These are phyloP conservation scores for Hymenoscyphus scutula DNA, from an alignment of 2,329 filamentous ascomycete genomes.

Conservation along the genomic window DNA sequence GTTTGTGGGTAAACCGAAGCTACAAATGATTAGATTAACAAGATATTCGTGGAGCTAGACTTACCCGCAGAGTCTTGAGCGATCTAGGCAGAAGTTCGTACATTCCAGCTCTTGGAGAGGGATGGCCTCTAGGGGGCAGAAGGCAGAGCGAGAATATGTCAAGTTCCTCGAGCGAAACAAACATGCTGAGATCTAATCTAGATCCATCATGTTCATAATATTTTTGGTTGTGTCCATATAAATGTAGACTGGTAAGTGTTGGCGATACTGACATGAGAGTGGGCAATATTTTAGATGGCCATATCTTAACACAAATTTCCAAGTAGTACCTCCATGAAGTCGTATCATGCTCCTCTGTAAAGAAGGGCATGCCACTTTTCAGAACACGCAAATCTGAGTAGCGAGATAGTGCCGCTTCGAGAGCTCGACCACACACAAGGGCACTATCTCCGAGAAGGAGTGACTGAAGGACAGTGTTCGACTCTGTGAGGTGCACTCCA, in stretches of 20 bases:
- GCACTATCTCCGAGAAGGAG: neutral
- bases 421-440: neutral
- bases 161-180: neutral
- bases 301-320: neutral
- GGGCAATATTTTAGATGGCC: neutral
- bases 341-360: too few species aligned
- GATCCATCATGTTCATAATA: neutral
- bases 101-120: neutral
- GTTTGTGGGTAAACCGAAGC: neutral
- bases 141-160: neutral
- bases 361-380: neutral
- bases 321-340: neutral
- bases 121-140: neutral
- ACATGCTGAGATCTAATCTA: neutral
- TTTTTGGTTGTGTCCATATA: neutral
- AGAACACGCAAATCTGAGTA: neutral
- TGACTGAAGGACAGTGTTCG: neutral
- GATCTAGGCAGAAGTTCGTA: neutral
- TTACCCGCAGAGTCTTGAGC: neutral
- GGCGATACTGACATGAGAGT: neutral
- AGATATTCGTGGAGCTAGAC: neutral
- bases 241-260: neutral
- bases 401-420: neutral
- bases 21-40: neutral
- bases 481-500: neutral